These are phyloP conservation scores for Hymenoscyphus albidus DNA, from an alignment of 2,329 filamentous ascomycete genomes.

Conservation along the genomic window DNA sequence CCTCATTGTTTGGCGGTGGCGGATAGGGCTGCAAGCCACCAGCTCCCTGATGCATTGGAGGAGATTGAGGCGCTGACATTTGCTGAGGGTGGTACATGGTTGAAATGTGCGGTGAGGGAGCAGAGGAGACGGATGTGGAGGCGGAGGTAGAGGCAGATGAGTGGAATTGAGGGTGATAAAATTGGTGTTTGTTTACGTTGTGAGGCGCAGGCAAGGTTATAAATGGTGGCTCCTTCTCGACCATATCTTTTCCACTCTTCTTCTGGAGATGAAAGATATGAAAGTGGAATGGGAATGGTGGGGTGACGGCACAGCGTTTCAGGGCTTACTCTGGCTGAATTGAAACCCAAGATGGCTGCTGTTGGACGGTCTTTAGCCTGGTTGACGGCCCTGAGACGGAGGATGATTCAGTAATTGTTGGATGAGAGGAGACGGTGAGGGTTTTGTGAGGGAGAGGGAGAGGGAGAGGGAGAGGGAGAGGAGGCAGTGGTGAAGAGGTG, in stretches of 20 bases:
- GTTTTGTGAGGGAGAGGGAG: not conserved
- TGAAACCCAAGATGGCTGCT: constrained; percentile 8
- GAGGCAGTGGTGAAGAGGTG: not conserved
- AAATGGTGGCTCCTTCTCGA: constrained; percentile 14
- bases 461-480: not conserved
- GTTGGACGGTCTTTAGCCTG: constrained; percentile 13
- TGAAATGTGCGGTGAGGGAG: not conserved
- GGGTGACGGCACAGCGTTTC: constrained; percentile 21
- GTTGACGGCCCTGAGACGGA: not conserved
- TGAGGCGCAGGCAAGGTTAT: constrained; percentile 10
- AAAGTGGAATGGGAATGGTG: constrained; percentile 13
- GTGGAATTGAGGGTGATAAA: constrained; percentile 4
- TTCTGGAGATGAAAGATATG: not conserved
- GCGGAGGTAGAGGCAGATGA: not conserved
- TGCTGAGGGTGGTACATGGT: constrained; percentile 15
- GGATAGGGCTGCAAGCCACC: constrained; percentile 14
- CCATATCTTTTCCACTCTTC: constrained; percentile 16
- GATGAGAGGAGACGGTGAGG: not conserved
- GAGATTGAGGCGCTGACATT: constrained; percentile 13
- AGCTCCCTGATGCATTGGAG: constrained; percentile 8
- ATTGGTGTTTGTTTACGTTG: constrained; percentile 9
- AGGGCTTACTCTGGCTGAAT: constrained; percentile 23
- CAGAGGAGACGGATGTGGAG: not conserved
- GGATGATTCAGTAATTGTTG: constrained; percentile 7
- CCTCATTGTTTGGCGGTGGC: constrained; percentile 16